Percentiles rank a stretch among this genome's conserved stretches.
phyloP scores from a whole-genome alignment of 2,329 filamentous ascomycete genomes.

The Cladosporium sp. region DNA sequence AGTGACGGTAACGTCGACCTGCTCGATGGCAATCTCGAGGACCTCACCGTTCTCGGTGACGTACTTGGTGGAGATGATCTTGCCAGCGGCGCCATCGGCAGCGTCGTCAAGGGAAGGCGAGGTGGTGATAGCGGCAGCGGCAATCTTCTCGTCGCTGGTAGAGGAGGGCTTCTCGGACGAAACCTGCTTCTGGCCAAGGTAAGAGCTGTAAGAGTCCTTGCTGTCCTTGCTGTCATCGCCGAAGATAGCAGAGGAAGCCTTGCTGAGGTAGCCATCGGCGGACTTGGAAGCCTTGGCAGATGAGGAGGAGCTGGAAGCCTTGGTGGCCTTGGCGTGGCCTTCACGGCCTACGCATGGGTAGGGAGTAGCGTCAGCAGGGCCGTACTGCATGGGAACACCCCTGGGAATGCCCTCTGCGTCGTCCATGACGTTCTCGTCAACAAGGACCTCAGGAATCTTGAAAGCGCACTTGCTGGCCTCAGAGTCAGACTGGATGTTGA shows the following conservation, averaged over 20 bases:
- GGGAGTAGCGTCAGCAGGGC: conserved; percentile 45
- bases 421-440: conserved; percentile 61
- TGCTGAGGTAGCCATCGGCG: conserved; percentile 9
- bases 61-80: conserved; percentile 43
- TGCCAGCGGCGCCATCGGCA: conserved; percentile 24
- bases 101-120: conserved; percentile 32
- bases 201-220: conserved; percentile 7
- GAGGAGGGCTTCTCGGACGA: background rate
- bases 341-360: conserved; percentile 35
- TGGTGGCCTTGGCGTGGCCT: background rate
- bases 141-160: conserved; percentile 27
- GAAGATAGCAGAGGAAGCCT: conserved; percentile 19
- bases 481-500: conserved; percentile 65
- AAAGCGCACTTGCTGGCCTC: conserved; percentile 64
- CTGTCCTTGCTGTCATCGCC: conserved; percentile 12
- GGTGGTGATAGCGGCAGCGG: conserved; percentile 27
- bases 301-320: conserved; percentile 18
- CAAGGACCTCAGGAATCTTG: conserved; percentile 57
- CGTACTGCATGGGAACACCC: conserved; percentile 53
- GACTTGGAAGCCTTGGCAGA: conserved; percentile 14
- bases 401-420: conserved; percentile 67
- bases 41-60: conserved; percentile 48
- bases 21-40: conserved; percentile 48
- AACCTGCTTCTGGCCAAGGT: conserved; percentile 1
- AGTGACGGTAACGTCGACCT: conserved; percentile 47